Evolutionary conservation across 108 stramenopile genomes (phyloP), one percentile per base, ranked within the genome.

Genomic region (Conticribra weissflogii): DNA sequence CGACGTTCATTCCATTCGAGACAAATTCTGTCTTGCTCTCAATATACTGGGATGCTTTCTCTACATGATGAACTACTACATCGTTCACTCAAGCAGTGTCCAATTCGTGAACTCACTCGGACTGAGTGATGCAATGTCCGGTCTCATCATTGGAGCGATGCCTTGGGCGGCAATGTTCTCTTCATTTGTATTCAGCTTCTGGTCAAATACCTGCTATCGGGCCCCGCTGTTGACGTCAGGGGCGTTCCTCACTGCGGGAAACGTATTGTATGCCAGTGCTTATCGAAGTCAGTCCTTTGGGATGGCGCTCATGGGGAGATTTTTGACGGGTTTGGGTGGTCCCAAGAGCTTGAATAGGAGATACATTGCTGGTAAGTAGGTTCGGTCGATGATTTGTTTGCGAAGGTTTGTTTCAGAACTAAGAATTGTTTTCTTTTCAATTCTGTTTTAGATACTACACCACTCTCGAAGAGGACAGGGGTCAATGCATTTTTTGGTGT

Each of bases 31-130:
- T 57, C 25, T 31, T 88, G 52, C 45, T 76, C 48, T 97, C 69
- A 90, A 88, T 46, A 78, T 97, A 23, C 70, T 85, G n/a, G 82
- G 87, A 0, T 87, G 82, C 21, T 93, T 97, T 59, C 68, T 96
- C 34, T 97, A 94, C 79, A 90, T 91, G 83, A 90, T 87, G 86
- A 95, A 95, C 73, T 93, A 97, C 68, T 95, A 97, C 85, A 93
- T 97, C 59, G 92, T 95, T 29, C 90, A 92, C 48, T 94, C 96
- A 17, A 85, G 82, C 16, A 83, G 83, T 66, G 86, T 84, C 21
- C 81, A 85, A 74, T 97, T 96, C 71, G 83, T 83, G 48, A 91
- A 87, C 48, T 78, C 75, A 8, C 71, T 97, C 53, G 94, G 94
- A 19, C 88, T 84, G 7, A 59, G 81, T 21, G 91, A 95, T 66